These are phyloP conservation scores for Geotrichum aggregatum DNA, from an alignment of 1,139 yeast genomes.

Conservation along the genomic window DNA sequence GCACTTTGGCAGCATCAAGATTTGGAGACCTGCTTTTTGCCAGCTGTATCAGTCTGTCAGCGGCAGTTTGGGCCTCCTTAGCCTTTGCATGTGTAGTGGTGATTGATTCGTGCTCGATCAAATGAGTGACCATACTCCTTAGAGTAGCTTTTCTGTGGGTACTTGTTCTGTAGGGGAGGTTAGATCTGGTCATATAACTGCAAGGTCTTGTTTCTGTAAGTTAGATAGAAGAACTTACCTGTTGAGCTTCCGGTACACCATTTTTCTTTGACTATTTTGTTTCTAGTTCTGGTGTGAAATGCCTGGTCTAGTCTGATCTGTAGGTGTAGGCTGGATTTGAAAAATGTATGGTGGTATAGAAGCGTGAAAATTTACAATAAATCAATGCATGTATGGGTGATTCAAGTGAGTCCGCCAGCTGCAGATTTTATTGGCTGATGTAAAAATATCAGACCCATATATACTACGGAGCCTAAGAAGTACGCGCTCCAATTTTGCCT, in stretches of 20 bases:
- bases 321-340: too few species aligned
- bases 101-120: slow-evolving; percentile 63
- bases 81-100: slow-evolving; percentile 71
- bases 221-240: slow-evolving; percentile 13
- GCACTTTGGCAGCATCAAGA: slow-evolving; percentile 26
- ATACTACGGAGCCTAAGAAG: slow-evolving; percentile 9
- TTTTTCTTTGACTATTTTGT: neutral
- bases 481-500: too few species aligned
- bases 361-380: slow-evolving; percentile 8
- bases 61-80: slow-evolving; percentile 54
- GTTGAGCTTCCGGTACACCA: slow-evolving; percentile 23
- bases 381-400: neutral
- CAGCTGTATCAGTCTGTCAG: slow-evolving; percentile 54
- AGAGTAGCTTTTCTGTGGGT: slow-evolving; percentile 53
- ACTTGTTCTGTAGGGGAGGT: slow-evolving; percentile 31
- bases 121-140: slow-evolving; percentile 60
- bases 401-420: neutral
- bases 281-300: neutral
- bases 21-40: slow-evolving; percentile 40
- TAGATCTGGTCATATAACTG: too few species aligned
- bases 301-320: neutral
- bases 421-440: slow-evolving; percentile 10
- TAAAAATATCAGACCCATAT: neutral
- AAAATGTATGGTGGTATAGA: too few species aligned
- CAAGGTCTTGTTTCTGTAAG: neutral